A percentile compares a stretch with the other conserved stretches of the same genome.
Conservation (phyloP, 164 flowering plant genomes). For the Sedum album region DNA sequence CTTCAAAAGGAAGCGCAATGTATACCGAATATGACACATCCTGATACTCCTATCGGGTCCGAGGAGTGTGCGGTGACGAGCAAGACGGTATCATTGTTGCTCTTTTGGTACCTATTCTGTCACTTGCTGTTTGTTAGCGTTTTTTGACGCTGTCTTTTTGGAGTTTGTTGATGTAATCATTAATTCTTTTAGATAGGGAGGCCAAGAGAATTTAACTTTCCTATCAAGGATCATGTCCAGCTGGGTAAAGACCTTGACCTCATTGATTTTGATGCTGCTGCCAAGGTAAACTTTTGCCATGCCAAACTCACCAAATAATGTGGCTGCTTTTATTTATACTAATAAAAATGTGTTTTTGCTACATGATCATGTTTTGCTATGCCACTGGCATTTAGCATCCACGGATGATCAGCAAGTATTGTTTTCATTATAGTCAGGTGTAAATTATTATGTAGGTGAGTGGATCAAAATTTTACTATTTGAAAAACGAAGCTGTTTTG, state of each 20-base stretch:
- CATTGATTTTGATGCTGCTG: constrained; percentile 88
- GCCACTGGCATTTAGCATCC: neutral
- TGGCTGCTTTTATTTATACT: neutral
- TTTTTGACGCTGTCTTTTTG: neutral
- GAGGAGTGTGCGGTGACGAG: constrained; percentile 63
- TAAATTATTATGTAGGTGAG: constrained; percentile 49
- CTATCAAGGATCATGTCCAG: constrained; percentile 79
- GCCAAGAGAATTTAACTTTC: constrained; percentile 53
- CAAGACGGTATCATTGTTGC: constrained; percentile 39
- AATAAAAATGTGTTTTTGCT: neutral
- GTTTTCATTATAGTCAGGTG: neutral
- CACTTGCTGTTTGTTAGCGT: neutral
- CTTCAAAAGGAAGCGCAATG: constrained; percentile 83
- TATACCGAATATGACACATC: constrained; percentile 90
- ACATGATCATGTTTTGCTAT: neutral
- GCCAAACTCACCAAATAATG: neutral
- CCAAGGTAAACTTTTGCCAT: constrained; percentile 17
- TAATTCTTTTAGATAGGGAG: constrained; percentile 52
- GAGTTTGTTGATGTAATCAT: constrained; percentile 4
- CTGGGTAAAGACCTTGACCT: constrained; percentile 86
- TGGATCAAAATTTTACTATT: constrained; percentile 92
- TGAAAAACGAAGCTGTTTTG: constrained; percentile 91
- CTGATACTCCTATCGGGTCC: constrained; percentile 84
- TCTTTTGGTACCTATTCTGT: constrained; percentile 3
- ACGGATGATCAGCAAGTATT: neutral